These are phyloP conservation scores for Prunella vulgaris DNA, from an alignment of 257 asterid genomes.

Conservation along the genomic window DNA sequence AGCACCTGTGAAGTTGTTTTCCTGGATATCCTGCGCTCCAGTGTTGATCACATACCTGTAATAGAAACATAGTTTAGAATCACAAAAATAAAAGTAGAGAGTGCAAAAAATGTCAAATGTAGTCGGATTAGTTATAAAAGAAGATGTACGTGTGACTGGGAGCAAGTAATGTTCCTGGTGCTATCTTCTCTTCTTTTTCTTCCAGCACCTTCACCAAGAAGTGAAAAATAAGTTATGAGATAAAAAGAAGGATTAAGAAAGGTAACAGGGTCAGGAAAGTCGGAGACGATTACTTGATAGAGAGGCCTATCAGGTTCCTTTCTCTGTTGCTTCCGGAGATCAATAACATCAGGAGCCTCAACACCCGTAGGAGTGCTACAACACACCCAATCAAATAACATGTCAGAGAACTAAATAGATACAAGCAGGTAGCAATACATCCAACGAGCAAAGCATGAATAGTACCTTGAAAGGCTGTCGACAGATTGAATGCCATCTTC, in stretches of 20 bases:
- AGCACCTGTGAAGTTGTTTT: too few species aligned
- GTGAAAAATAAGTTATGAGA: conserved; percentile 8
- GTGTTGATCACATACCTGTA: conserved; percentile 82
- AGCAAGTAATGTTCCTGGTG: conserved; percentile 76
- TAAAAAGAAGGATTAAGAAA: too few species aligned
- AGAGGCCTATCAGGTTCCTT: conserved; percentile 97
- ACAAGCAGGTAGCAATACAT: background rate
- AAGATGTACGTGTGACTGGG: conserved; percentile 73
- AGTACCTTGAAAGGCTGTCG: conserved; percentile 84
- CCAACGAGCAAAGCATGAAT: background rate
- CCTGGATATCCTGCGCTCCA: conserved; percentile 87
- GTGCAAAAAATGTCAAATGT: background rate
- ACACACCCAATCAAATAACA: conserved; percentile 23
- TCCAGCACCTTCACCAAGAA: conserved; percentile 66
- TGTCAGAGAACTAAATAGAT: conserved; percentile 4
- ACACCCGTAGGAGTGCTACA: conserved; percentile 96
- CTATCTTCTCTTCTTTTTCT: conserved; percentile 84
- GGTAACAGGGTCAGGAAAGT: background rate
- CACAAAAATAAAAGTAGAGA: background rate
- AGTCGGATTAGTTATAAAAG: background rate
- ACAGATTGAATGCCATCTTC: conserved; percentile 90
- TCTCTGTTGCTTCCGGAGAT: conserved; percentile 97
- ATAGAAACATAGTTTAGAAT: conserved; percentile 1
- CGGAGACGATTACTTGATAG: conserved; percentile 52
- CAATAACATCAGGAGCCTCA: conserved; percentile 96